phyloP scores from a whole-genome alignment of 495 filamentous ascomycete species.

The Usnea hakonensis region DNA sequence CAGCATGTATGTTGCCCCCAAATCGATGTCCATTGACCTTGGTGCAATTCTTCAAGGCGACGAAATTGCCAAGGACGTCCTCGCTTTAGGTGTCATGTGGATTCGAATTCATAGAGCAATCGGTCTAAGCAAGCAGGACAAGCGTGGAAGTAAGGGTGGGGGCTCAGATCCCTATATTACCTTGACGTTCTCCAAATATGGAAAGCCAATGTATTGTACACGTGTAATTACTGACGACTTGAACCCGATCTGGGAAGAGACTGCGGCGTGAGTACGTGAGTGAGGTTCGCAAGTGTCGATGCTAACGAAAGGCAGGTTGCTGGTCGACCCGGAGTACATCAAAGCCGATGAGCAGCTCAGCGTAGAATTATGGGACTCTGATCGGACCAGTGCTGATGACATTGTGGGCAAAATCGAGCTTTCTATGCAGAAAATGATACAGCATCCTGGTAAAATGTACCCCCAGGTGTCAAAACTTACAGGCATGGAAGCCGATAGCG shows the following conservation, averaged over 20 bases:
- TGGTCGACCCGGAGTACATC: conserved; percentile 80
- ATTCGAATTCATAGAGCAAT: conserved; percentile 80
- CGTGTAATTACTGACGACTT: conserved; percentile 90
- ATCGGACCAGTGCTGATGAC: conserved; percentile 81
- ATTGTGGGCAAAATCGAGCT: conserved; percentile 91
- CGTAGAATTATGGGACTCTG: conserved; percentile 93
- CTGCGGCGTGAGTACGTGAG: conserved; percentile 48
- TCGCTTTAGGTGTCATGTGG: conserved; percentile 81
- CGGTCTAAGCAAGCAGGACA: conserved; percentile 87
- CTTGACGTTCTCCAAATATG: conserved; percentile 72
- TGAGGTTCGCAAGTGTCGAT: background rate
- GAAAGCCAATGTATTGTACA: conserved; percentile 96
- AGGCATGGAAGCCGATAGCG: conserved; percentile 71
- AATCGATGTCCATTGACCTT: conserved; percentile 86
- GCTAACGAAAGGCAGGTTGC: conserved; percentile 33
- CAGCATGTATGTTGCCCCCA: conserved; percentile 92
- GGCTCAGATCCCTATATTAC: conserved; percentile 90
- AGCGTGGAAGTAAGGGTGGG: conserved; percentile 71
- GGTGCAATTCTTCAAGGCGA: conserved; percentile 85
- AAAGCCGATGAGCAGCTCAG: conserved; percentile 88
- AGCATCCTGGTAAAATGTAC: conserved; percentile 87
- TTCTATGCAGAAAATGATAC: conserved; percentile 87
- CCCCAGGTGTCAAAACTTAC: conserved; percentile 77
- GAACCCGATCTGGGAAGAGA: conserved; percentile 90
- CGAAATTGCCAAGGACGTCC: conserved; percentile 78